Percentiles rank a stretch among this genome's conserved stretches.
phyloP scores from a whole-genome alignment of 257 asterid species.

The Capsicum baccatum region DNA sequence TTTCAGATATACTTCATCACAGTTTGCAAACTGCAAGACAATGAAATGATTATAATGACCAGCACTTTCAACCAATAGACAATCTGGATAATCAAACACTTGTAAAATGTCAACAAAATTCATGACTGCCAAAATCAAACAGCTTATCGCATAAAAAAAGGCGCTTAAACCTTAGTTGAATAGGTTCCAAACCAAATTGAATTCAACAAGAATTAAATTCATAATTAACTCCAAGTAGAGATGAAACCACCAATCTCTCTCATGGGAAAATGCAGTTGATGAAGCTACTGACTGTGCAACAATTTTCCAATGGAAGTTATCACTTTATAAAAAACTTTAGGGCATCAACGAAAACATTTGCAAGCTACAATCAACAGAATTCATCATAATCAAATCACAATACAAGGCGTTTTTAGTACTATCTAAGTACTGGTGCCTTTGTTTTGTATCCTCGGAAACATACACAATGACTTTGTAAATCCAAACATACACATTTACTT shows the following conservation, averaged over 20 bases:
- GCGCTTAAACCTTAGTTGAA: no score
- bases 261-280: neutral
- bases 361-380: neutral
- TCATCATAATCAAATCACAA: neutral
- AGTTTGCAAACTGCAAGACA: neutral
- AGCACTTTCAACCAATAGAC: neutral
- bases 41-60: neutral
- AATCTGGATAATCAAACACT: constrained; percentile 4
- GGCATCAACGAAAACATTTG: neutral
- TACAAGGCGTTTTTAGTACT: neutral
- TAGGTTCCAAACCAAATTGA: neutral
- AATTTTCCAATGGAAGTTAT: neutral
- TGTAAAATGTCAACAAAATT: neutral
- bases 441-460: neutral
- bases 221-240: neutral
- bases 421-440: neutral
- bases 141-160: no score
- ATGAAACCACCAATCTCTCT: neutral
- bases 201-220: neutral
- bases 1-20: neutral
- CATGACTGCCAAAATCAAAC: neutral
- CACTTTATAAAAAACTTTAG: neutral
- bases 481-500: neutral
- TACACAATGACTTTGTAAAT: neutral
- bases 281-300: constrained; percentile 18